phyloP scores from a whole-genome alignment of 495 filamentous ascomycete genomes.

The Clavariopsis aquatica region DNA sequence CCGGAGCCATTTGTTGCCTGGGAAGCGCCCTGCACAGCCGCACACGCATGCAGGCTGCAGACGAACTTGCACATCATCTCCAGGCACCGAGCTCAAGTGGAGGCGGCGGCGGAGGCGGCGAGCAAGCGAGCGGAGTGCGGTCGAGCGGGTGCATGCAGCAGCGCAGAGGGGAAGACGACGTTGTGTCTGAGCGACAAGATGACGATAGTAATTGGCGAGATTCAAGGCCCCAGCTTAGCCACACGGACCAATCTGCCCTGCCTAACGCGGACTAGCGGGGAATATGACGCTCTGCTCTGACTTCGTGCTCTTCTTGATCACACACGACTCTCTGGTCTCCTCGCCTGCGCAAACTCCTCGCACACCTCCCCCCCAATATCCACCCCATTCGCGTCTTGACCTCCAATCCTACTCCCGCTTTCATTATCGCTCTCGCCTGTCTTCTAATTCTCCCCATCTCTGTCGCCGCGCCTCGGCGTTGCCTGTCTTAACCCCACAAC shows the following conservation, averaged over 20 bases:
- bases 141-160: neutral
- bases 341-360: constrained; percentile 8
- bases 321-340: constrained; percentile 16
- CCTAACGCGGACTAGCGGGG: too few relatives aligned
- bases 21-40: constrained; percentile 20
- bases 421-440: neutral
- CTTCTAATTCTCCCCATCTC: neutral
- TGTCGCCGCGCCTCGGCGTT: neutral
- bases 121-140: neutral
- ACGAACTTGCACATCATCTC: neutral
- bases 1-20: constrained; percentile 15
- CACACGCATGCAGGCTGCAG: neutral
- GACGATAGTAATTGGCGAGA: too few relatives aligned
- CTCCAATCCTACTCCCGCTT: neutral
- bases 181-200: too few relatives aligned
- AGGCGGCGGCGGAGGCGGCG: neutral
- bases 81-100: neutral
- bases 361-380: neutral
- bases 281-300: neutral
- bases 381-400: neutral
- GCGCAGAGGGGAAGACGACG: neutral
- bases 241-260: too few relatives aligned
- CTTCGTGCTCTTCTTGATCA: neutral
- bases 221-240: too few relatives aligned
- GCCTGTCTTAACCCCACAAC: constrained; percentile 23